These are phyloP conservation scores for Alternaria incomplexa DNA, from an alignment of 2,329 filamentous ascomycete genomes.

Conservation along the genomic window DNA sequence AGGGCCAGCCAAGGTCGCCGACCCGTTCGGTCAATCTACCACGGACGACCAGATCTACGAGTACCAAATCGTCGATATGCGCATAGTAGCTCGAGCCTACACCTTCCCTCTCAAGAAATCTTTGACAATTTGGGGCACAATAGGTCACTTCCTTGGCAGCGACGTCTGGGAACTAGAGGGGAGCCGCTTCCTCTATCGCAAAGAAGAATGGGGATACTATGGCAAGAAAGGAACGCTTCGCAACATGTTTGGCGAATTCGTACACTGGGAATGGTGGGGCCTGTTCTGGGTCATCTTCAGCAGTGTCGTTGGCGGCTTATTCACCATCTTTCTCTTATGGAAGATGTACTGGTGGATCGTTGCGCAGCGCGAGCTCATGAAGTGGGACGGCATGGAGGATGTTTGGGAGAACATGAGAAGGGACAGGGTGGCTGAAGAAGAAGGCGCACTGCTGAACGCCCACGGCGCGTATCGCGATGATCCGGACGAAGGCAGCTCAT, in stretches of 20 bases:
- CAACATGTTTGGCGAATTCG: slow-evolving; percentile 30
- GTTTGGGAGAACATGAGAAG: slow-evolving; percentile 39
- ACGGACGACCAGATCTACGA: slow-evolving; percentile 28
- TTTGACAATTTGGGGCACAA: slow-evolving; percentile 20
- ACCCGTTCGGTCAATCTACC: slow-evolving; percentile 23
- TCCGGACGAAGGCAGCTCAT: slow-evolving; percentile 22
- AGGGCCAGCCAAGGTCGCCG: slow-evolving; percentile 16
- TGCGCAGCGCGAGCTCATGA: slow-evolving; percentile 36
- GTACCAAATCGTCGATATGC: slow-evolving; percentile 32
- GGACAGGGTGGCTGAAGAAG: slow-evolving; percentile 29
- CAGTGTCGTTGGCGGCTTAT: slow-evolving; percentile 21
- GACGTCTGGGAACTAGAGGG: slow-evolving; percentile 33
- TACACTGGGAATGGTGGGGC: slow-evolving; percentile 33
- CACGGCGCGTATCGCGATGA: slow-evolving; percentile 32
- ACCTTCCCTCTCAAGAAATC: slow-evolving; percentile 18
- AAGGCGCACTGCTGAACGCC: slow-evolving; percentile 24
- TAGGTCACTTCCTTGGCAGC: slow-evolving; percentile 36
- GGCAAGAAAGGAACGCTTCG: slow-evolving; percentile 41
- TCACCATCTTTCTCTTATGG: slow-evolving; percentile 27
- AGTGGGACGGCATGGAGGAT: slow-evolving; percentile 44
- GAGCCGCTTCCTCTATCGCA: slow-evolving; percentile 32
- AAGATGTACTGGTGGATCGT: slow-evolving; percentile 26
- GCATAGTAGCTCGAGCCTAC: slow-evolving; percentile 29
- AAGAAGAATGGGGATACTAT: slow-evolving; percentile 38
- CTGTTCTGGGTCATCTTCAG: slow-evolving; percentile 29